phyloP scores from a whole-genome alignment of 1,284 basidiomycete species.

The Boletus semigastroideus region DNA sequence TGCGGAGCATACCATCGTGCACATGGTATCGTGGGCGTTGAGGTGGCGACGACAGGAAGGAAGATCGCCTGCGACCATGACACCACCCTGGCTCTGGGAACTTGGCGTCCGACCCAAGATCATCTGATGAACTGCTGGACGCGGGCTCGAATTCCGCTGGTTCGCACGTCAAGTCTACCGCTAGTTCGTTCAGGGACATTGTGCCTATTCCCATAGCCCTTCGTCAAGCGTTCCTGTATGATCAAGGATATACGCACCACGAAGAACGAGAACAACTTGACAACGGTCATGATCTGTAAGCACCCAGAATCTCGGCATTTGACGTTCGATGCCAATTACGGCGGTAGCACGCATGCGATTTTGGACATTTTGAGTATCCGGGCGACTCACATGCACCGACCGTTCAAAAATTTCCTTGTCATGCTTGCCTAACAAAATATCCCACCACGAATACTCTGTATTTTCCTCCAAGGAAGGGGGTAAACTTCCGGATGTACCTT shows the following conservation, averaged over 20 bases:
- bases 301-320: constrained; percentile 81
- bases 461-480: constrained; percentile 20
- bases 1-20: constrained; percentile 77
- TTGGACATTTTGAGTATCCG: constrained; percentile 32
- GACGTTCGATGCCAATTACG: constrained; percentile 62
- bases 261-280: constrained; percentile 72
- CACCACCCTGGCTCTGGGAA: constrained; percentile 32
- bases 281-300: constrained; percentile 70
- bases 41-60: constrained; percentile 18
- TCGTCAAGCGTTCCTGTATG: constrained; percentile 6
- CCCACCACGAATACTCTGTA: constrained; percentile 72
- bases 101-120: constrained; percentile 23
- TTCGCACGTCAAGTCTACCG: constrained; percentile 80
- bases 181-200: constrained; percentile 80
- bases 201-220: constrained; percentile 48
- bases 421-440: constrained; percentile 70
- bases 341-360: constrained; percentile 46
- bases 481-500: constrained; percentile 41
- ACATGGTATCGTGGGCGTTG: constrained; percentile 49
- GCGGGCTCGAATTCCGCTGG: constrained; percentile 64
- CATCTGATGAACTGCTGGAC: constrained; percentile 34
- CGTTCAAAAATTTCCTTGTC: constrained; percentile 77
- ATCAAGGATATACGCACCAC: constrained; percentile 41
- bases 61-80: constrained; percentile 25
- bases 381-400: constrained; percentile 39